Base-by-base conservation (phyloP, 2,329 filamentous ascomycete genomes). In the Talaromyces sp. region DNA sequence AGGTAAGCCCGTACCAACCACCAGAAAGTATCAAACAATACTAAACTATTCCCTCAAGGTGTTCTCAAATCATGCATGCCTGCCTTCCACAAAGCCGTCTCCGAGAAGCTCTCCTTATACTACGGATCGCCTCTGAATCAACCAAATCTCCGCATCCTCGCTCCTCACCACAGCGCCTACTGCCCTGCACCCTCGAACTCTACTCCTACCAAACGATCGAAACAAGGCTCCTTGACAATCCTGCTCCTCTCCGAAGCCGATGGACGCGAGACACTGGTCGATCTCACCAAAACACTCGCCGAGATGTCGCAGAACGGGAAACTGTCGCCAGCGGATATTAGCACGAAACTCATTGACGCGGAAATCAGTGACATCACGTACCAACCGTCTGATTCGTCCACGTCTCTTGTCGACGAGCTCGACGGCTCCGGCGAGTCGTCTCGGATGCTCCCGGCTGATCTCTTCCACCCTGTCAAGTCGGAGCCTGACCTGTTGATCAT, bases 241-340 rank as follows among this genome's bases (percentile, higher is more conserved):
- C 85, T 96, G 61, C 85, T 99, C 44, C 85, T 99, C 57, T 96
- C 92, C 15, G 86, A 87, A 42, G 89, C 93, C 60, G 95, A 99
- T 69, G 93, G 95, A 55, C 87, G 93, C 59, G 92, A 96, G 71
- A 97, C 93, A 4, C 85, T 99, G 65, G 93, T 99, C 47, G 95
- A 99, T 75, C 84, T 99, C 53, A 99, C 95, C 49, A 92, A 93
- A 71, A 98, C 96, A 0, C 82, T 99, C 25, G 86, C 93, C 6
- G 91, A 96, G 72, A 98, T 99, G 95, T 90, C 92, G 7, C 95
- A 98, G 75, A 87, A 88, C 67, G 87, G 87, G 62, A 97, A 96
- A 76, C 83, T 99, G 15, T 85, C 85, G 1, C 84, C 91, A 0
- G 82, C 86, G 33, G 93, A 99, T 72, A 93, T 99, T 70, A 92